Conservation (phyloP, 352 stramenopile species). For the Globisporangium parvum region DNA sequence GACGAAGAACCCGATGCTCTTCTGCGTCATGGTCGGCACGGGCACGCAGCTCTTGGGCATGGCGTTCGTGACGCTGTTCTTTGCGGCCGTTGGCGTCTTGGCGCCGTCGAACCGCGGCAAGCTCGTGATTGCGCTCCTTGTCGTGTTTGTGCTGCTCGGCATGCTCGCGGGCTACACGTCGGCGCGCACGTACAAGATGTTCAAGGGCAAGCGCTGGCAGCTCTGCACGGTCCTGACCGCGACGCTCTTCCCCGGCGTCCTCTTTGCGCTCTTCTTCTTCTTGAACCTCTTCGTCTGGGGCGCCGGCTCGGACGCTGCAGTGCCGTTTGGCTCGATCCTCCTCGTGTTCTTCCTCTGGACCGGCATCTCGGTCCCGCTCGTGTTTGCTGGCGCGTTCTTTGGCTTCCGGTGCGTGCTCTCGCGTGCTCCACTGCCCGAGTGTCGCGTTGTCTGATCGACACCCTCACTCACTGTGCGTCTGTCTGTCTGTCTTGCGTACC, state of each 20-base stretch:
- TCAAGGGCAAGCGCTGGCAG: constrained; percentile 99
- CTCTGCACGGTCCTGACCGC: constrained; percentile 94
- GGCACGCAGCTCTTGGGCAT: constrained; percentile 97
- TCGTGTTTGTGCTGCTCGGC: constrained; percentile 97
- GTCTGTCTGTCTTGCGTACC: too few relatives aligned
- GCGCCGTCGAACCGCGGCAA: constrained; percentile 96
- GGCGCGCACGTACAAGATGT: constrained; percentile 98
- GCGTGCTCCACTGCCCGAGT: too few relatives aligned
- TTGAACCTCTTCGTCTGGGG: constrained; percentile 96
- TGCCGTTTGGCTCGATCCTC: constrained; percentile 97
- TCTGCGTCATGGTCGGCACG: constrained; percentile 96
- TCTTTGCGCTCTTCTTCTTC: constrained; percentile 96
- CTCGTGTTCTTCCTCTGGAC: constrained; percentile 99
- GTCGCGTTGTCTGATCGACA: too few relatives aligned
- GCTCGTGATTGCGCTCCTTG: constrained; percentile 96
- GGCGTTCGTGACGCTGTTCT: constrained; percentile 95
- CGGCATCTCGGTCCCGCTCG: constrained; percentile 96
- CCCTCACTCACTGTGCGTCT: background rate
- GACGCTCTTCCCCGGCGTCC: constrained; percentile 95
- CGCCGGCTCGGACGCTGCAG: constrained; percentile 89
- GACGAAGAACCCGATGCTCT: constrained; percentile 92
- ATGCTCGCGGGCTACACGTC: constrained; percentile 95
- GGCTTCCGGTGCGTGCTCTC: constrained; percentile 92
- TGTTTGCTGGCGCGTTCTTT: constrained; percentile 98
- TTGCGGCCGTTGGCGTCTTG: constrained; percentile 95